phyloP scores from a whole-genome alignment of 495 filamentous ascomycete species.

The Astrothelium subdiscretum region DNA sequence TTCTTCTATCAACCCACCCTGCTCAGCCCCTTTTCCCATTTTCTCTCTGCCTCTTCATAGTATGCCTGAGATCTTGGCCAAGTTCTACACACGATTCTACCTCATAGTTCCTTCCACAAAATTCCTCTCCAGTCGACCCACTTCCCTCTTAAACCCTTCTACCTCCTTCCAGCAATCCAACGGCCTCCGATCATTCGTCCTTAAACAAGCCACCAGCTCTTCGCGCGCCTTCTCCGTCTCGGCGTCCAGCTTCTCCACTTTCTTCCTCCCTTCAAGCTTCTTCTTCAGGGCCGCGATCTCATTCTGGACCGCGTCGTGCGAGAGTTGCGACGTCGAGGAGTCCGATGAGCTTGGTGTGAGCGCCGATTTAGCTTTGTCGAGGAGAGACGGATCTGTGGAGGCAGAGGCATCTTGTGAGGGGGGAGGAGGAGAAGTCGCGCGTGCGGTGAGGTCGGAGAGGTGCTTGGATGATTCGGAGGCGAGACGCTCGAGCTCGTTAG shows the following conservation, averaged over 20 bases:
- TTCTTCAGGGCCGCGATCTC: constrained; percentile 65
- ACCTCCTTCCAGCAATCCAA: constrained; percentile 96
- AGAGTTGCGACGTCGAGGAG: constrained; percentile 27
- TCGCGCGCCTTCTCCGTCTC: constrained; percentile 61
- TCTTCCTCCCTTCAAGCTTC: constrained; percentile 63
- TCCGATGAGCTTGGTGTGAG: constrained; percentile 29
- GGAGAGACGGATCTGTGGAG: constrained; percentile 7
- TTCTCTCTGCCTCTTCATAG: not conserved
- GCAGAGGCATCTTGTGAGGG: constrained; percentile 26
- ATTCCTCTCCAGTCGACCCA: constrained; percentile 66
- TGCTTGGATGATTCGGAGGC: constrained; percentile 41
- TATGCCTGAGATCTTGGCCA: not conserved
- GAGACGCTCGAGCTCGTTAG: constrained; percentile 70
- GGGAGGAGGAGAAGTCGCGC: constrained; percentile 31
- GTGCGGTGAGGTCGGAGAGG: constrained; percentile 47
- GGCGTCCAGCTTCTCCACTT: constrained; percentile 53
- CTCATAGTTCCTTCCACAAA: constrained; percentile 70
- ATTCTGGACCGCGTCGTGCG: constrained; percentile 39
- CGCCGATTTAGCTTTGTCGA: constrained; percentile 2
- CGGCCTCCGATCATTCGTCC: constrained; percentile 76
- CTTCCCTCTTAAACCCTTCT: constrained; percentile 76
- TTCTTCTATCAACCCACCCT: no score
- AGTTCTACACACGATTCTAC: no score
- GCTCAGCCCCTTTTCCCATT: not conserved
- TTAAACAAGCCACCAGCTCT: constrained; percentile 70